These are phyloP conservation scores for Pythium utonaiense DNA, from an alignment of 352 stramenopile genomes.

Conservation along the genomic window DNA sequence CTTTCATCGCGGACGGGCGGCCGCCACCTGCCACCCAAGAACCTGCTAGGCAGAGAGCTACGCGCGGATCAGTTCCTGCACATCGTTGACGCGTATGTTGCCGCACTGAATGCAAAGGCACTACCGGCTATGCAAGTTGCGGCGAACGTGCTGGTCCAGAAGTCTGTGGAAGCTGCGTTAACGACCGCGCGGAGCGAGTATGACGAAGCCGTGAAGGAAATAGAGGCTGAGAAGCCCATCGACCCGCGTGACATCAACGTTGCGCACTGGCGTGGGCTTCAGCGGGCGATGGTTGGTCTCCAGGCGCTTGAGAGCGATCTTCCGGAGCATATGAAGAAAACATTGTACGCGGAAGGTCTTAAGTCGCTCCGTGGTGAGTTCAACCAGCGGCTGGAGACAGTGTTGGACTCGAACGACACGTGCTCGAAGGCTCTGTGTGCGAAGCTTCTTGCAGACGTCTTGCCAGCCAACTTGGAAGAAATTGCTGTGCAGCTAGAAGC, in stretches of 20 bases:
- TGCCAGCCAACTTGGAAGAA: conserved; percentile 39
- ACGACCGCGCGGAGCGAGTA: conserved; percentile 26
- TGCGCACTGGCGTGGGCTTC: conserved; percentile 10
- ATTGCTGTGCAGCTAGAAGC: conserved; percentile 33
- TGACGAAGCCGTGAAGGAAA: conserved; percentile 11
- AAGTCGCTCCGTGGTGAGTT: conserved; percentile 22
- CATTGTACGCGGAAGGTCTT: conserved; percentile 29
- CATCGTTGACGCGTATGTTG: conserved; percentile 42
- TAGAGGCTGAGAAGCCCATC: no score
- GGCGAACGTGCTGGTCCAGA: conserved; percentile 38
- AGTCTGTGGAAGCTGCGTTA: conserved; percentile 33
- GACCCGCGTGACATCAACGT: not conserved
- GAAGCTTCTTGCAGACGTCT: conserved; percentile 21
- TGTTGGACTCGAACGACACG: conserved; percentile 16
- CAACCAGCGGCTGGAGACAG: not conserved
- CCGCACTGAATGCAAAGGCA: conserved; percentile 33
- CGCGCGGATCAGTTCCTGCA: conserved; percentile 34
- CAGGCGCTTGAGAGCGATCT: conserved; percentile 6
- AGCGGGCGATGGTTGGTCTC: conserved; percentile 3
- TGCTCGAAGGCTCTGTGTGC: conserved; percentile 15
- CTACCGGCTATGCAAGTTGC: conserved; percentile 47
- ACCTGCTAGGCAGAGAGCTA: conserved; percentile 38
- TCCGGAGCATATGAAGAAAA: conserved; percentile 28
- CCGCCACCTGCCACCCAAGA: conserved; percentile 36
- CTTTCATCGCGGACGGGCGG: conserved; percentile 31